Evolutionary conservation across 306 rosid genomes (phyloP).

Genomic region (Chamaecrista fasciculata): DNA sequence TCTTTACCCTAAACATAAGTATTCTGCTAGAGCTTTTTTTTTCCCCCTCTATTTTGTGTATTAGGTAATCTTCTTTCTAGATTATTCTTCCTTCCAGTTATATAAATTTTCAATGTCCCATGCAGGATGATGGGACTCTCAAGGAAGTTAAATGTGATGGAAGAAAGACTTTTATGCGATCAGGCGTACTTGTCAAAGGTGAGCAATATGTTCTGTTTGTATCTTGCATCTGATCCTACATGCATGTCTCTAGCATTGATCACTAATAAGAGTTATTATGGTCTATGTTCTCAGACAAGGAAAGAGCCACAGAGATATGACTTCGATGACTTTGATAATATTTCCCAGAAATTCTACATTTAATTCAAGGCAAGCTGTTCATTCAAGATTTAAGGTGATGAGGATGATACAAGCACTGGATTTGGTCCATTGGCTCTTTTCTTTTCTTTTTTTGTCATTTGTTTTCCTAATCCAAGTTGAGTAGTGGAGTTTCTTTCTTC

Average conservation of each 20-base stretch:
- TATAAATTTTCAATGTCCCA: neutral
- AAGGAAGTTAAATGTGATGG: conserved; percentile 62
- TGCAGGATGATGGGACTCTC: conserved; percentile 72
- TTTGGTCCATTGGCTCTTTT: too few species aligned
- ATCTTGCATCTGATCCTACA: neutral
- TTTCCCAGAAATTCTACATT: conserved; percentile 64
- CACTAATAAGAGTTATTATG: too few species aligned
- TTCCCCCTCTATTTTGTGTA: too few species aligned
- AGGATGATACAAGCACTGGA: conserved; percentile 7
- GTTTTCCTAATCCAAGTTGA: too few species aligned
- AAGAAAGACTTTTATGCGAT: conserved; percentile 69
- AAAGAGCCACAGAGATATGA: conserved; percentile 76
- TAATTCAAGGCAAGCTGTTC: conserved; percentile 33
- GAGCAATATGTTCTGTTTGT: neutral
- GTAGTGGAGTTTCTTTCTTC: too few species aligned
- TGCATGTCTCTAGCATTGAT: too few species aligned
- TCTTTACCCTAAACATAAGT: neutral
- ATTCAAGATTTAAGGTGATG: conserved; percentile 14
- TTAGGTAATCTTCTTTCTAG: too few species aligned
- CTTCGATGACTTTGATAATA: conserved; percentile 66
- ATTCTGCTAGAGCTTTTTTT: neutral
- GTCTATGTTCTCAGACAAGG: conserved; percentile 54
- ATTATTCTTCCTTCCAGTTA: too few species aligned
- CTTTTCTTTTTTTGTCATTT: too few species aligned
- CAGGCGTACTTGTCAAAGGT: conserved; percentile 73